Evolutionary conservation across 169 alveolate genomes (phyloP).

Genomic region (Plasmodium knowlesi): DNA sequence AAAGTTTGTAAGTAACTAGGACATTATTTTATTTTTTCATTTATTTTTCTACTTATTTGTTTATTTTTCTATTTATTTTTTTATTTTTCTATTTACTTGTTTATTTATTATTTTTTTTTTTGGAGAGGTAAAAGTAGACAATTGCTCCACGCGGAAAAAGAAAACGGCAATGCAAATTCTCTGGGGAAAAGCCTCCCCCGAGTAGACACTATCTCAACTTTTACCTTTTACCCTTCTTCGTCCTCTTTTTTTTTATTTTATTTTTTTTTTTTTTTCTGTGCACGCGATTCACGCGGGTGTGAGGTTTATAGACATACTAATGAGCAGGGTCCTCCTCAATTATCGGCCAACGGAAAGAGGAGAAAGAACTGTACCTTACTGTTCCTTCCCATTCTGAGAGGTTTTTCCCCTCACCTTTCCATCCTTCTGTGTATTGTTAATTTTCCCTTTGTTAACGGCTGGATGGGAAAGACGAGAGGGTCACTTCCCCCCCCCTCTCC

Average conservation of each 20-base stretch:
- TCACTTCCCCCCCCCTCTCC: no score
- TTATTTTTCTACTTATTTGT: not conserved
- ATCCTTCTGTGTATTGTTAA: not conserved
- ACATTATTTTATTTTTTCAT: not conserved
- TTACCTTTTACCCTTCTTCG: not conserved
- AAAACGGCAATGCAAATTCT: not conserved
- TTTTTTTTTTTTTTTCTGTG: not conserved
- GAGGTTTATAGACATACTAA: not conserved
- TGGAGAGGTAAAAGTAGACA: slow-evolving; percentile 11
- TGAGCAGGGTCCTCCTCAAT: not conserved
- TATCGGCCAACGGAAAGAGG: not conserved
- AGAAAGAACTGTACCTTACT: not conserved
- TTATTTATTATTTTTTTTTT: slow-evolving; percentile 8
- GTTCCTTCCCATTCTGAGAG: not conserved
- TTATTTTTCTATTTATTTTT: no score
- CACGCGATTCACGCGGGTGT: not conserved
- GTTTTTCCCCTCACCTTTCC: not conserved
- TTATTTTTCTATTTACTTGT: not conserved
- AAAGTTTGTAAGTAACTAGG: not conserved
- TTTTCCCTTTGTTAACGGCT: no score
- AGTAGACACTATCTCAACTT: not conserved
- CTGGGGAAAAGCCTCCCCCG: not conserved
- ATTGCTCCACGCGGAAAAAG: not conserved
- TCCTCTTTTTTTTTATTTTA: not conserved
- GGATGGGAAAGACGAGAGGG: no score